phyloP scores from a whole-genome alignment of 2,329 filamentous ascomycete genomes.

The Tolypocladium guangdongense region DNA sequence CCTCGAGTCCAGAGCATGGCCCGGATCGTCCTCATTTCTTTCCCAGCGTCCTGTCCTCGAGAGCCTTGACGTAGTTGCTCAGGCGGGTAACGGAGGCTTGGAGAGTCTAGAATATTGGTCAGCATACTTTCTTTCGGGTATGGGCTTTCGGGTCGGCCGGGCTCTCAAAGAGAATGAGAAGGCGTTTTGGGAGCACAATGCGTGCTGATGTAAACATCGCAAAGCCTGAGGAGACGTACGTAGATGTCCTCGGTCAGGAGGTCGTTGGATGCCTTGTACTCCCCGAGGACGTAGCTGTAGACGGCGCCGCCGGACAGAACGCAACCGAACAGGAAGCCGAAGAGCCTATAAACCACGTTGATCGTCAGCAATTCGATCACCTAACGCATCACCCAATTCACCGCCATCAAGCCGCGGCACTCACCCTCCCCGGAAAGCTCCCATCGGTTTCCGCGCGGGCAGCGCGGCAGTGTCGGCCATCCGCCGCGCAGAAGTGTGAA shows the following conservation, averaged over 20 bases:
- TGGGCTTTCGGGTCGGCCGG: neutral
- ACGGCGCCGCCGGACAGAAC: slow-evolving; percentile 68
- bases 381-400: neutral
- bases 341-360: slow-evolving; percentile 45
- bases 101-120: slow-evolving; percentile 50
- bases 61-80: slow-evolving; percentile 67
- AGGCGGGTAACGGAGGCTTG: slow-evolving; percentile 81
- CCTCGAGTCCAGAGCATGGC: neutral
- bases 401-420: slow-evolving; percentile 13
- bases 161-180: neutral
- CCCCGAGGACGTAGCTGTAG: slow-evolving; percentile 87
- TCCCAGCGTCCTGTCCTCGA: slow-evolving; percentile 72
- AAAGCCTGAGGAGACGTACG: slow-evolving; percentile 46
- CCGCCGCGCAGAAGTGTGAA: slow-evolving; percentile 41
- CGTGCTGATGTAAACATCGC: neutral
- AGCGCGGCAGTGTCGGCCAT: slow-evolving; percentile 33
- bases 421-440: slow-evolving; percentile 51
- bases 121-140: neutral
- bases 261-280: slow-evolving; percentile 90
- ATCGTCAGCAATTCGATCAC: neutral
- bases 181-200: neutral
- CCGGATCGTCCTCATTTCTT: slow-evolving; percentile 44
- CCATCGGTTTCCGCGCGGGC: slow-evolving; percentile 46
- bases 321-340: slow-evolving; percentile 83
- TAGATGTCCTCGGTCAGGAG: slow-evolving; percentile 92